Evolutionary conservation across 306 rosid genomes (phyloP).

Genomic region (Medicago arabica): DNA sequence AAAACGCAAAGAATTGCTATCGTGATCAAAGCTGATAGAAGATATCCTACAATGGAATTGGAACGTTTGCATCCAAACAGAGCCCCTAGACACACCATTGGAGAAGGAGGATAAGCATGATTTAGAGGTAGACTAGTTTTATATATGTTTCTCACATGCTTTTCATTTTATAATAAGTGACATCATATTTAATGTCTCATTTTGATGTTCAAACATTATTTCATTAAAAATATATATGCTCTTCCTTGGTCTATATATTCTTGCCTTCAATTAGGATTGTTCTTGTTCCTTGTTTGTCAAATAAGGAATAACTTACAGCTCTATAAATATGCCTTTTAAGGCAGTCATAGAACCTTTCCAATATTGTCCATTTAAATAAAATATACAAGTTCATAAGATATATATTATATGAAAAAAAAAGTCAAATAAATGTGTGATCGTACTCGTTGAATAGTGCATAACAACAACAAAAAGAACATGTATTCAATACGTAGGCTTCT

Average conservation of each 20-base stretch:
- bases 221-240: not conserved
- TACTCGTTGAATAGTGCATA: not conserved
- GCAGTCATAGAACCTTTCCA: not conserved
- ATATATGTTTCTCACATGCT: not conserved
- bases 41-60: slow-evolving; percentile 40
- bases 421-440: no score
- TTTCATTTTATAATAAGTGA: not conserved
- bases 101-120: slow-evolving; percentile 13
- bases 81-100: slow-evolving; percentile 54
- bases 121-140: not conserved
- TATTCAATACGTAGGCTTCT: no score
- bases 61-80: slow-evolving; percentile 56
- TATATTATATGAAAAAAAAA: not conserved
- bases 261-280: slow-evolving; percentile 35
- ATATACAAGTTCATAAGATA: not conserved
- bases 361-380: not conserved
- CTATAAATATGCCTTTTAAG: not conserved
- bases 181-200: not conserved
- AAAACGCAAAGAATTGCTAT: slow-evolving; percentile 43
- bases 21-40: slow-evolving; percentile 46
- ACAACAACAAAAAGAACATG: no score
- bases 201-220: not conserved
- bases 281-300: slow-evolving; percentile 40
- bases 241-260: slow-evolving; percentile 34
- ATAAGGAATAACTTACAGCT: slow-evolving; percentile 35